Conservation (phyloP, 257 asterid genomes). For the Salvia hispanica region DNA sequence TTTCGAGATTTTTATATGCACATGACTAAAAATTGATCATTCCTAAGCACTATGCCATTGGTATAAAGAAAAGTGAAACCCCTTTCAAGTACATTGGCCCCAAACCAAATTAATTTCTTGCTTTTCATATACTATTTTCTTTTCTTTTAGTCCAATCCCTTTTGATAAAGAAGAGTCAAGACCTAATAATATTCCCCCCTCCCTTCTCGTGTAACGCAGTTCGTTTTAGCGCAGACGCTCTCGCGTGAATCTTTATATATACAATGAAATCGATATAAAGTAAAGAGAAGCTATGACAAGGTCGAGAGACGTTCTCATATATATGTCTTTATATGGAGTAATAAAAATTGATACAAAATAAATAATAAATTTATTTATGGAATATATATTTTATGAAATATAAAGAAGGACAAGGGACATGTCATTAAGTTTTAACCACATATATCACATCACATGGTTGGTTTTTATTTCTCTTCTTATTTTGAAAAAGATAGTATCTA, state of each 20-base stretch:
- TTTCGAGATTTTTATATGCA: conserved; percentile 26
- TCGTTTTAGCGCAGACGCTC: neutral
- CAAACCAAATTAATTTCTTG: conserved; percentile 25
- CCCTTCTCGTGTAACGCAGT: conserved; percentile 5
- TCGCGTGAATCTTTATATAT: no score
- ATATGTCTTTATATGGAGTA: neutral
- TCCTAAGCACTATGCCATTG: conserved; percentile 28
- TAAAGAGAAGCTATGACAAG: no score
- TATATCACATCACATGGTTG: conserved; percentile 21
- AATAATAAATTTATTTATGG: neutral
- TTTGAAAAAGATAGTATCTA: neutral
- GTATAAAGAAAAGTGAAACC: conserved; percentile 30
- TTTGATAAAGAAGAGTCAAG: conserved; percentile 14
- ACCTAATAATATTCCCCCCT: conserved; percentile 3
- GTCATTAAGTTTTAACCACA: conserved; percentile 1
- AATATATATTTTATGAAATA: neutral
- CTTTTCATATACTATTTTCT: conserved; percentile 7
- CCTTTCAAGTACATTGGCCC: conserved; percentile 26
- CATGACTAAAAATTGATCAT: conserved; percentile 24
- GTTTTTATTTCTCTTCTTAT: no score
- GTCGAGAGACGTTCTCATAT: neutral
- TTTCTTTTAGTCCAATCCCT: conserved; percentile 16
- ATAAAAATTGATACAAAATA: no score
- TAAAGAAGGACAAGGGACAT: neutral
- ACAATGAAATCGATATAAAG: no score